Evolutionary conservation across 2,329 filamentous ascomycete species (phyloP), one percentile per base, ranked within the genome.

Genomic region (Diaporthe aspalathi): DNA sequence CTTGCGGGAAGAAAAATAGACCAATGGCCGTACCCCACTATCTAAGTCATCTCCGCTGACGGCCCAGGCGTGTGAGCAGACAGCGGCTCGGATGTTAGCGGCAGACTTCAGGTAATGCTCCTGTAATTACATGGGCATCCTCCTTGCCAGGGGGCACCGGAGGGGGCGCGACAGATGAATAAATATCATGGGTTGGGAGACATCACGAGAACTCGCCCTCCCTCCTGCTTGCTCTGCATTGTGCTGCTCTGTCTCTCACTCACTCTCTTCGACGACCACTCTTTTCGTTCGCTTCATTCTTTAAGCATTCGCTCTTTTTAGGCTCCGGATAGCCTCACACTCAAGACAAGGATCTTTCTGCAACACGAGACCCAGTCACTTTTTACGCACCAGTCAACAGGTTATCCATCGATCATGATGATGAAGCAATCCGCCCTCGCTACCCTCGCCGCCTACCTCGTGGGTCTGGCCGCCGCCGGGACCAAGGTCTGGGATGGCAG

Each of bases 401-500:
- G 24, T 69, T 38, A 60, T 38, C 24, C 24, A 8, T 57, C 52
- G 9, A 16, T 60, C 71, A 71, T 53, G n/a, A 71, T 73, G 71
- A 63, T 71, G 68, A 71, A 66, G 68, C 69, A 68, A 29, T 66
- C 71, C 20, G 69, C 38, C 57, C 54, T 70, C 76, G 67, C 68
- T 70, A 32, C 68, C 75, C 52, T 74, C 73, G 27, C 70, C 65
- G 22, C 63, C 20, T 45, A 54, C 47, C 74, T 75, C 68, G 73
- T 74, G 60, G 74, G 76, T 52, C 76, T 78, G 65, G 77, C 75
- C n/a, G 76, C 75, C 68, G 76, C 78, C 76, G 85, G 85, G 66
- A 85, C 84, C 0, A 83, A 90, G 54, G 80, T 90, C 9, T 90
- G 88, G 88, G 88, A 90, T 78, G 89, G 89, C 27, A 85, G 87